Base-by-base conservation (phyloP, 352 stramenopile species). In the Phytophthora pisi region DNA sequence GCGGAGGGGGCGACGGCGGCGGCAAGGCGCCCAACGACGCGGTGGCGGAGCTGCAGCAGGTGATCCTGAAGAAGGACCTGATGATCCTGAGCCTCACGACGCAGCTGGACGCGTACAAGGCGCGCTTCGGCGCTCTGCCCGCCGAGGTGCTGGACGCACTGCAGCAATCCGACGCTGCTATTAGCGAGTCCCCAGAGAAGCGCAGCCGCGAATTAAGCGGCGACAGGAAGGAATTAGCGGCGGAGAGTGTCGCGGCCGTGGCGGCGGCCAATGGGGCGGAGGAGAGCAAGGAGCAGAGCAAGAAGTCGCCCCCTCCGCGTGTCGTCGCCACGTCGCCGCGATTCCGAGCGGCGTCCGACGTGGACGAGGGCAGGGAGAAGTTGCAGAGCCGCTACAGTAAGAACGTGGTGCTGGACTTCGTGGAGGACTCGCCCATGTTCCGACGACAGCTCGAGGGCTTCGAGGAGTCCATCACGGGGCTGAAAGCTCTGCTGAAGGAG, bases 341-440 rank as follows among this genome's bases (percentile, higher is more conserved):
- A 24, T 31, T 57, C 47, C 66, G 53, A 40, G 38, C 51, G 8
- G 7, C 31, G 4, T 64, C 46, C 0, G 69, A 73, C 30, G 54
- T 31, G 5, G 59, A 77, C 23, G 59, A 75, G 8, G 36, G 31
- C 9, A 30, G 38, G 2, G 60, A 54, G 20, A 57, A 75, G 16
- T 31, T 70, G 9, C 31, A 61, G 63, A 90, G 46, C 66, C 77
- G 55, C 61, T 71, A 1, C 60, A 77, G 88, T 23, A 89, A 91
- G 56, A 92, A 95, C 58, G 80, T 96, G 40, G 87, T 91, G 58
- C 75, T 96, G 34, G 85, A 96, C 70, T 96, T 89, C 66, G 84
- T 92, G 6, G 84, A 91, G 51, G 89, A 96, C 70, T 96, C 89
- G 57, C 89, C 89, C 47, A 93, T 93, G 86, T 96, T 95, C 61